Percentiles rank a stretch among this genome's conserved stretches.
phyloP scores from a whole-genome alignment of 352 stramenopile species.

The Pythium brassicae region DNA sequence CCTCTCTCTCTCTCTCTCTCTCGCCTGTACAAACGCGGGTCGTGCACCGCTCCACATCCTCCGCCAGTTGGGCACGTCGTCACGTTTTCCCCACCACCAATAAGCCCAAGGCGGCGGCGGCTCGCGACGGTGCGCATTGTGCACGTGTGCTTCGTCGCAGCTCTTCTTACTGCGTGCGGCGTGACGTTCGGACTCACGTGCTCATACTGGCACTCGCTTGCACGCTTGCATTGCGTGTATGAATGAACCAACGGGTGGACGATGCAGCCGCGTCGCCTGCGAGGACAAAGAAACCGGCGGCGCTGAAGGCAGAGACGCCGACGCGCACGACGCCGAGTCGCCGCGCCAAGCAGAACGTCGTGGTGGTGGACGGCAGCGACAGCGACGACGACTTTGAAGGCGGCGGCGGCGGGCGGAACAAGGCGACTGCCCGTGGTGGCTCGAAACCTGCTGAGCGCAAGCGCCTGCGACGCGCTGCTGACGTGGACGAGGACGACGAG shows the following conservation, averaged over 20 bases:
- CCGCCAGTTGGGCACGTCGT: too few relatives aligned
- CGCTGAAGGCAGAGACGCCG: conserved; percentile 14
- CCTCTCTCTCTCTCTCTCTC: neutral
- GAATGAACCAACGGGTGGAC: too few relatives aligned
- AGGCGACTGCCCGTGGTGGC: conserved; percentile 11
- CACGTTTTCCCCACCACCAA: too few relatives aligned
- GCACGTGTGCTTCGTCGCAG: too few relatives aligned
- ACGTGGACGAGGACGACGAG: conserved; percentile 23
- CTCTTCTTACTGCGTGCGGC: too few relatives aligned
- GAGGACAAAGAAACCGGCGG: neutral
- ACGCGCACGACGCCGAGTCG: conserved; percentile 21
- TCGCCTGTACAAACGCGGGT: neutral
- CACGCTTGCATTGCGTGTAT: too few relatives aligned
- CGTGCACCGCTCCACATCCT: too few relatives aligned
- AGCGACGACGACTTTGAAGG: conserved; percentile 29
- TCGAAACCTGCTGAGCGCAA: conserved; percentile 23
- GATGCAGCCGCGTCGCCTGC: conserved; percentile 3
- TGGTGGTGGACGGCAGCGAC: conserved; percentile 57
- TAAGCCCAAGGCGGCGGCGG: too few relatives aligned
- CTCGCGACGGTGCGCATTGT: too few relatives aligned
- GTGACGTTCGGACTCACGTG: too few relatives aligned
- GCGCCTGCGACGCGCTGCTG: conserved; percentile 23
- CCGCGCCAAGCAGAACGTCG: conserved; percentile 35
- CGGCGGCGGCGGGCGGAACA: neutral
- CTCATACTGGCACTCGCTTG: too few relatives aligned